phyloP scores from a whole-genome alignment of 495 filamentous ascomycete species.

The Aspergillus heteromorphus region DNA sequence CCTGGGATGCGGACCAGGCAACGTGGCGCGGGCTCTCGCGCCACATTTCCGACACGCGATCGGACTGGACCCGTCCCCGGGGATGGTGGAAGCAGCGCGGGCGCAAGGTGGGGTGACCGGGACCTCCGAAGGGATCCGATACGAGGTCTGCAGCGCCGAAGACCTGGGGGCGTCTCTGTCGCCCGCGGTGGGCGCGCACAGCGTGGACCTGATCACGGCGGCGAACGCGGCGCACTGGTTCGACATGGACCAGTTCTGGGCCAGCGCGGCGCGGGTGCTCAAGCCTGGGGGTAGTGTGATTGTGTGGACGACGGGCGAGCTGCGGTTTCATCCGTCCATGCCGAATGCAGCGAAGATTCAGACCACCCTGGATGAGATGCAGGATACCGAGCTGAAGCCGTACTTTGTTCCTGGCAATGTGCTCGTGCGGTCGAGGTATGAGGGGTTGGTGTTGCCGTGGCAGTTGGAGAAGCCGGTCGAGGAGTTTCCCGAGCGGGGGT shows the following conservation, averaged over 20 bases:
- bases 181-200: slow-evolving; percentile 13
- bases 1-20: slow-evolving; percentile 54
- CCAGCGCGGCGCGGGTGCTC: slow-evolving; percentile 41
- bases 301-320: slow-evolving; percentile 35
- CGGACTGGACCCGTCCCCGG: slow-evolving; percentile 47
- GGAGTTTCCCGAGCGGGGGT: slow-evolving; percentile 37
- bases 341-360: slow-evolving; percentile 28
- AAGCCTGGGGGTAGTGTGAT: slow-evolving; percentile 53
- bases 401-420: slow-evolving; percentile 35
- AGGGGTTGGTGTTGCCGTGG: slow-evolving; percentile 48
- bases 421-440: slow-evolving; percentile 32
- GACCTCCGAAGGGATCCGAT: slow-evolving; percentile 30
- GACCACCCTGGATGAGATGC: slow-evolving; percentile 23
- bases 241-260: slow-evolving; percentile 52
- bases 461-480: slow-evolving; percentile 22
- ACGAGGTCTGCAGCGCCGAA: slow-evolving; percentile 42
- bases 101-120: slow-evolving; percentile 27
- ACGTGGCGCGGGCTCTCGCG: slow-evolving; percentile 32
- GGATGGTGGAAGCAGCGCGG: slow-evolving; percentile 49
- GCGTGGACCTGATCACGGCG: slow-evolving; percentile 49
- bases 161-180: slow-evolving; percentile 23
- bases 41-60: slow-evolving; percentile 40
- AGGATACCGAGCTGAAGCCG: slow-evolving; percentile 24
- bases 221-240: slow-evolving; percentile 58
- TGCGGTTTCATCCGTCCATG: slow-evolving; percentile 25